Conservation (phyloP, 768 basidiomycete species). For the Mycena latifolia region DNA sequence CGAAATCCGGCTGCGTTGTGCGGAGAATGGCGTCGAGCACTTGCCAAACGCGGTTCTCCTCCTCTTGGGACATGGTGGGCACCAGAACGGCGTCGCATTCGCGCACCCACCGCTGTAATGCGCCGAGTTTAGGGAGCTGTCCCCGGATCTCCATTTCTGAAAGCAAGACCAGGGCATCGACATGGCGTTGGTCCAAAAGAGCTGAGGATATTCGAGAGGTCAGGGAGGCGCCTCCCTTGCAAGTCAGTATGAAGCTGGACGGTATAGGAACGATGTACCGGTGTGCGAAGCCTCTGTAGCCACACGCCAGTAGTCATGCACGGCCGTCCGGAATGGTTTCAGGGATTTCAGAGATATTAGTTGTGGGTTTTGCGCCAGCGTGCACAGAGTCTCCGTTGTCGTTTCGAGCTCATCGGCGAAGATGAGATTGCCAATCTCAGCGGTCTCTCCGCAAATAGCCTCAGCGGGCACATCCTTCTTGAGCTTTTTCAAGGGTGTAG, state of each 20-base stretch:
- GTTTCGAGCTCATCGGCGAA: conserved; percentile 53
- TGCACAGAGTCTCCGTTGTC: conserved; percentile 49
- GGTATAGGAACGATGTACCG: conserved; percentile 39
- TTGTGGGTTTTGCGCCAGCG: conserved; percentile 46
- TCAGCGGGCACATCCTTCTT: conserved; percentile 24
- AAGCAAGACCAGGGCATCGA: conserved; percentile 65
- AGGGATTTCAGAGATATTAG: conserved; percentile 48
- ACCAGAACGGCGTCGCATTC: conserved; percentile 66
- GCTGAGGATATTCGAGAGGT: conserved; percentile 56
- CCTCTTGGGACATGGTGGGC: conserved; percentile 51
- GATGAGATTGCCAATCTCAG: conserved; percentile 47
- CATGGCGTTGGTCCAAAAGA: conserved; percentile 56
- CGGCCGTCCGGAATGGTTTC: conserved; percentile 52
- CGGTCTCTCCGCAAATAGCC: neutral
- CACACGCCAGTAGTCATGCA: conserved; percentile 54
- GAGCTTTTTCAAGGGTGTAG: conserved; percentile 31
- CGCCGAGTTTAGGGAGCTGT: conserved; percentile 63
- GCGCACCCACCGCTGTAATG: conserved; percentile 67
- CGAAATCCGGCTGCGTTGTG: conserved; percentile 54
- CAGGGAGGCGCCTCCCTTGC: conserved; percentile 45
- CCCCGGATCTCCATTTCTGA: conserved; percentile 62
- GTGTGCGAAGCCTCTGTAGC: conserved; percentile 47
- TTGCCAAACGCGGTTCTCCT: conserved; percentile 57
- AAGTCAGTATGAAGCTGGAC: conserved; percentile 4
- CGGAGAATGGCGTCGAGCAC: conserved; percentile 64